phyloP scores from a whole-genome alignment of 305 asterid genomes.

The Fraxinus baroniana region DNA sequence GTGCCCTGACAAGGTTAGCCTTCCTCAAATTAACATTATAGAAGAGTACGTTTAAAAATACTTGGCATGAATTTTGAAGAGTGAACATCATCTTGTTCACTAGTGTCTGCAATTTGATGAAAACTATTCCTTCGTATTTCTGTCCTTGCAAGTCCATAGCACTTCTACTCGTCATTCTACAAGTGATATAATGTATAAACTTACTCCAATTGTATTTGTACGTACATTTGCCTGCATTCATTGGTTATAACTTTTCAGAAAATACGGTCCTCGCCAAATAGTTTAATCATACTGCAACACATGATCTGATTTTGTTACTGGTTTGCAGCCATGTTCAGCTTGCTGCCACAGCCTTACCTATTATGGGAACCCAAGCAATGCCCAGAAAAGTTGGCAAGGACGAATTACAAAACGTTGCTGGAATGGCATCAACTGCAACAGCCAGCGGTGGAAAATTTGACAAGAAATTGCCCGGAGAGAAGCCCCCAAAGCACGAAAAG shows the following conservation, averaged over 20 bases:
- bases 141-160: not conserved
- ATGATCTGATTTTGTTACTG: slow-evolving; percentile 14
- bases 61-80: not conserved
- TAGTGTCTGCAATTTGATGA: not conserved
- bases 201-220: not conserved
- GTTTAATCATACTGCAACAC: slow-evolving; percentile 12
- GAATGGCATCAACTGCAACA: slow-evolving; percentile 87
- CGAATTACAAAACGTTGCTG: slow-evolving; percentile 84
- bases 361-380: slow-evolving; percentile 67
- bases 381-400: slow-evolving; percentile 69
- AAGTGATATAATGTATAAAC: not conserved
- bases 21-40: slow-evolving; percentile 1
- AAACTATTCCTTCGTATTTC: not conserved
- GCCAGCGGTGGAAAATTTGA: slow-evolving; percentile 98
- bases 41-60: not conserved
- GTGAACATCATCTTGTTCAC: slow-evolving; percentile 2
- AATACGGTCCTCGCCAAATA: not conserved
- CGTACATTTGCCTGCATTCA: not conserved
- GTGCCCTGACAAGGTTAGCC: slow-evolving; percentile 81
- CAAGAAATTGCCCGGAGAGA: slow-evolving; percentile 92
- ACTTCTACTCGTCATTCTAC: not conserved
- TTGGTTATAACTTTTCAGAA: not conserved
- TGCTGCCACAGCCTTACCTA: slow-evolving; percentile 85
- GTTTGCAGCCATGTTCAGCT: slow-evolving; percentile 81
- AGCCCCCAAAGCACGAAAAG: slow-evolving; percentile 86